Conservation (phyloP, 306 rosid genomes). For the Chamaecrista fasciculata region DNA sequence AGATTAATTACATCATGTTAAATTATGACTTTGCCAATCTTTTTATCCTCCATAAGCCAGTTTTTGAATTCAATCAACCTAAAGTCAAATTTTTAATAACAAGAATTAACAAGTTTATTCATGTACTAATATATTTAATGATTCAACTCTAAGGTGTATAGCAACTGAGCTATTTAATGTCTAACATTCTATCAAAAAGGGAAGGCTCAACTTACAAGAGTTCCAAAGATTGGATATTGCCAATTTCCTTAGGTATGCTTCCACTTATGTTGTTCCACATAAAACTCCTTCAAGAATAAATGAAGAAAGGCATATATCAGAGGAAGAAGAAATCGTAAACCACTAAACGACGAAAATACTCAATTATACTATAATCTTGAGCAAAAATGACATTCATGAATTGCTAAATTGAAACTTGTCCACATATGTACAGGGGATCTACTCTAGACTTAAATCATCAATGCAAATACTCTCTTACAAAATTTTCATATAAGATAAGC, state of each 20-base stretch:
- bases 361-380: conserved; percentile 23
- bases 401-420: conserved; percentile 1
- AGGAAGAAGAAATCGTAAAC: conserved; percentile 16
- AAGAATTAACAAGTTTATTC: not conserved
- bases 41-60: not conserved
- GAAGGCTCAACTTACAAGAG: conserved; percentile 65
- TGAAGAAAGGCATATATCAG: conserved; percentile 30
- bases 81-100: too few species aligned
- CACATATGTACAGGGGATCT: not conserved
- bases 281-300: conserved; percentile 60
- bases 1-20: not conserved
- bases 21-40: conserved; percentile 4
- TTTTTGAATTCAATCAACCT: conserved; percentile 2
- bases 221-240: conserved; percentile 60
- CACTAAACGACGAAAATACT: conserved; percentile 11
- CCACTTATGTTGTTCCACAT: conserved; percentile 89
- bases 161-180: not conserved
- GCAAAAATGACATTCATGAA: conserved; percentile 3
- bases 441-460: not conserved
- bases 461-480: conserved; percentile 53
- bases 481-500: conserved; percentile 50
- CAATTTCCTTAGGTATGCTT: conserved; percentile 79
- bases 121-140: not conserved
- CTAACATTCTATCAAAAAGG: not conserved
- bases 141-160: not conserved